phyloP scores from a whole-genome alignment of 495 filamentous ascomycete genomes.

The Cairneyella variabilis region DNA sequence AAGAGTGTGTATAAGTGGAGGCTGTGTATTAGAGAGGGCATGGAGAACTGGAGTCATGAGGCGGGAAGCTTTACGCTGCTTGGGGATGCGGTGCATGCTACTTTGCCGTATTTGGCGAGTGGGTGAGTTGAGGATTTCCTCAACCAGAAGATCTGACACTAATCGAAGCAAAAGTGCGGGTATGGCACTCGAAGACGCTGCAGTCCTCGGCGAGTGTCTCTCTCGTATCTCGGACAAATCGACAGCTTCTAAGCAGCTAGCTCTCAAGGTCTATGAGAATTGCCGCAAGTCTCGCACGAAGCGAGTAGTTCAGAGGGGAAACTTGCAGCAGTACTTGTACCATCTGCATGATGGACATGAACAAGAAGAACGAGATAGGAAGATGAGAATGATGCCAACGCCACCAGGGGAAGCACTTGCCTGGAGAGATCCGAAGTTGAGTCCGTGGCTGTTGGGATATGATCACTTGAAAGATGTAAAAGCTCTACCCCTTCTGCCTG shows the following conservation, averaged over 20 bases:
- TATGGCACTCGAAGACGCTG: constrained; percentile 42
- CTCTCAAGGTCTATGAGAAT: constrained; percentile 50
- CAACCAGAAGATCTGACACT: neutral
- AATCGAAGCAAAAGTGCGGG: constrained; percentile 7
- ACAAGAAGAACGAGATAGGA: constrained; percentile 45
- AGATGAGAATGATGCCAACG: constrained; percentile 39
- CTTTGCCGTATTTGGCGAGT: constrained; percentile 54
- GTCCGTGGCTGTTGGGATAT: constrained; percentile 51
- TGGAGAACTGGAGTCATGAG: constrained; percentile 55
- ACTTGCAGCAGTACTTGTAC: constrained; percentile 49
- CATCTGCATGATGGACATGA: constrained; percentile 51
- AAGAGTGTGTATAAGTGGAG: constrained; percentile 63
- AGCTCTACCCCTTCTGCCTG: neutral
- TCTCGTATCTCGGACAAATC: constrained; percentile 20
- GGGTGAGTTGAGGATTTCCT: constrained; percentile 1
- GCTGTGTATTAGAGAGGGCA: constrained; percentile 53
- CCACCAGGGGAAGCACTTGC: constrained; percentile 44
- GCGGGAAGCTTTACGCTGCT: constrained; percentile 55
- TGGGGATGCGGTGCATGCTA: constrained; percentile 68
- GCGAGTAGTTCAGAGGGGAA: constrained; percentile 48
- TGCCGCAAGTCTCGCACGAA: constrained; percentile 50
- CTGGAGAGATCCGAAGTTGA: constrained; percentile 51
- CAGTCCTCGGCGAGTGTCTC: constrained; percentile 38
- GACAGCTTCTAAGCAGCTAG: constrained; percentile 38
- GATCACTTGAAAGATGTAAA: constrained; percentile 45